Percentiles rank a stretch among this genome's conserved stretches.
Evolutionary conservation across 257 asterid species (phyloP).

Genomic region (Salvia hispanica): DNA sequence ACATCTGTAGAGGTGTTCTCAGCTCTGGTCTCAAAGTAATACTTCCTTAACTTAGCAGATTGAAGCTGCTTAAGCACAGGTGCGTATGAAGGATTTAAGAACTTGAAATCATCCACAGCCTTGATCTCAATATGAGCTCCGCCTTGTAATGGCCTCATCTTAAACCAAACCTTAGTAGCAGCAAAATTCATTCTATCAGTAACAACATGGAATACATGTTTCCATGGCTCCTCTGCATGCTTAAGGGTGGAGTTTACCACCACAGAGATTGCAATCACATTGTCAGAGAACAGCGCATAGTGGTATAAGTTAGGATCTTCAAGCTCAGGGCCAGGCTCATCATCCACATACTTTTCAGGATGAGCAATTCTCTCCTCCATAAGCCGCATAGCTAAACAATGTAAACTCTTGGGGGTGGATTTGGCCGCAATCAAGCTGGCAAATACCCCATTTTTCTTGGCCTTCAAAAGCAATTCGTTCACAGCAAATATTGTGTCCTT

Average conservation of each 20-base stretch:
- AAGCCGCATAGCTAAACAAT: slow-evolving; percentile 95
- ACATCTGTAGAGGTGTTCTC: slow-evolving; percentile 77
- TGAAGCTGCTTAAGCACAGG: slow-evolving; percentile 78
- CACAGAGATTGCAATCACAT: slow-evolving; percentile 87
- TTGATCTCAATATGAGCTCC: slow-evolving; percentile 89
- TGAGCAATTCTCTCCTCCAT: slow-evolving; percentile 95
- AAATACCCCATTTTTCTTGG: slow-evolving; percentile 90
- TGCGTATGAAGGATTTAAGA: slow-evolving; percentile 72
- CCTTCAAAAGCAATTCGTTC: slow-evolving; percentile 83
- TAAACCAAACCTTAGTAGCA: slow-evolving; percentile 96
- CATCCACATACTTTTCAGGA: slow-evolving; percentile 83
- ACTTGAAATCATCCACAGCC: slow-evolving; percentile 64
- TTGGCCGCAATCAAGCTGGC: slow-evolving; percentile 81
- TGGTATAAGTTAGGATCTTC: slow-evolving; percentile 75
- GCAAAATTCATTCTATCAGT: slow-evolving; percentile 89
- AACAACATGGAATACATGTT: slow-evolving; percentile 87
- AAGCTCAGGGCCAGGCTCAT: slow-evolving; percentile 70
- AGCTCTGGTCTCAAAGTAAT: slow-evolving; percentile 75
- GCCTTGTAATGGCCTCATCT: slow-evolving; percentile 83
- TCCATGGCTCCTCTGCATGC: slow-evolving; percentile 90
- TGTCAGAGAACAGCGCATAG: slow-evolving; percentile 51
- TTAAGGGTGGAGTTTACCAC: slow-evolving; percentile 83
- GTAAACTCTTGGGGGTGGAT: slow-evolving; percentile 98
- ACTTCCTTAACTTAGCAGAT: slow-evolving; percentile 58
- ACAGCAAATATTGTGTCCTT: slow-evolving; percentile 94